These are phyloP conservation scores for Coelastrella sp. DNA, from an alignment of 139 green algal genomes.

Conservation along the genomic window DNA sequence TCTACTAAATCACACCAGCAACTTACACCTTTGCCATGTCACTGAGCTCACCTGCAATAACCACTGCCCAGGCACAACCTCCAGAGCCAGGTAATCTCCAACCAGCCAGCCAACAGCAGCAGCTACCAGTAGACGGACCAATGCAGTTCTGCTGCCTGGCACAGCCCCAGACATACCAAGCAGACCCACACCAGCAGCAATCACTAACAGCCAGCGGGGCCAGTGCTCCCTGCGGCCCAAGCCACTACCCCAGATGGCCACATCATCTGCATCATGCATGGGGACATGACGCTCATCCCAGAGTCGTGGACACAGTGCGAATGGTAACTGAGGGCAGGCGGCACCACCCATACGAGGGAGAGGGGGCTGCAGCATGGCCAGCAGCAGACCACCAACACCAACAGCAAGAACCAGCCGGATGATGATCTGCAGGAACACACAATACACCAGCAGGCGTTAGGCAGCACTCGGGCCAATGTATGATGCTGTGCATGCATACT, in stretches of 20 bases:
- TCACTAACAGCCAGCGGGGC: conserved; percentile 90
- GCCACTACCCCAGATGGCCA: conserved; percentile 81
- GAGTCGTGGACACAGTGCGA: conserved; percentile 86
- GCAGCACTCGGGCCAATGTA: too few relatives aligned
- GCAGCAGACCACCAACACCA: conserved; percentile 55
- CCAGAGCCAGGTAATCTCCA: conserved; percentile 88
- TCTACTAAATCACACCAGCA: too few relatives aligned
- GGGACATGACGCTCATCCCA: conserved; percentile 93
- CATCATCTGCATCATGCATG: conserved; percentile 85
- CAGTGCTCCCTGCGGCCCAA: conserved; percentile 77
- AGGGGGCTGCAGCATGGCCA: conserved; percentile 81
- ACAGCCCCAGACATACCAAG: conserved; percentile 23
- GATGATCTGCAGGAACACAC: conserved; percentile 28
- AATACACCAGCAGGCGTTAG: neutral
- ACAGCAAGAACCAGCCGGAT: conserved; percentile 48
- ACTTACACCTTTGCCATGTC: too few relatives aligned
- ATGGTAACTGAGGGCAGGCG: conserved; percentile 82
- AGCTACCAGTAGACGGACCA: conserved; percentile 44
- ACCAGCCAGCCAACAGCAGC: conserved; percentile 60
- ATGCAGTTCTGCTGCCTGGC: conserved; percentile 10
- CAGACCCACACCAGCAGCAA: conserved; percentile 42
- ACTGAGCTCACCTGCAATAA: conserved; percentile 80
- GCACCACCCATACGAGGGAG: conserved; percentile 82
- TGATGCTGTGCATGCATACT: too few relatives aligned
- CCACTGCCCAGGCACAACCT: conserved; percentile 83